These are phyloP conservation scores for Onygenales sp. DNA, from an alignment of 2,329 filamentous ascomycete genomes.

Conservation along the genomic window DNA sequence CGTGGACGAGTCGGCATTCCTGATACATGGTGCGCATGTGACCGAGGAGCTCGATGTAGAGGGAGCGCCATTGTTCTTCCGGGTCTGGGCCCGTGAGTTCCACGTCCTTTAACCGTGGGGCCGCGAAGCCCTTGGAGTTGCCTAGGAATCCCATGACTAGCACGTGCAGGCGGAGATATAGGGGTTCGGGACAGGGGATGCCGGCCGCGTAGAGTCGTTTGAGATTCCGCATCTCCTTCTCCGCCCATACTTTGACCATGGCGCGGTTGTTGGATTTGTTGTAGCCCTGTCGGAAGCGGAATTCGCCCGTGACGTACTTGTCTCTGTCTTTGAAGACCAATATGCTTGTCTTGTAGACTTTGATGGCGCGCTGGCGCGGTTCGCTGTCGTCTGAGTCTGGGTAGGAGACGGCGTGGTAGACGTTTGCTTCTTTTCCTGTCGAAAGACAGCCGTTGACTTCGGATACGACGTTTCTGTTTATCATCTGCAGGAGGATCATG, in stretches of 20 bases:
- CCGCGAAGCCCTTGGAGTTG: constrained; percentile 75
- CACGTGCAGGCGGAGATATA: constrained; percentile 86
- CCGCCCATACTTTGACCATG: constrained; percentile 98
- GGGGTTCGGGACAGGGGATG: constrained; percentile 82
- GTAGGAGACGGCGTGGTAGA: constrained; percentile 75
- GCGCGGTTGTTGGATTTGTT: constrained; percentile 91
- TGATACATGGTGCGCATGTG: constrained; percentile 94
- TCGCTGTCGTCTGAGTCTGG: constrained; percentile 42
- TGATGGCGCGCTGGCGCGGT: constrained; percentile 73
- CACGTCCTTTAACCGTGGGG: constrained; percentile 83
- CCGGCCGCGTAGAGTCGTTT: constrained; percentile 72
- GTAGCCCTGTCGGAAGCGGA: constrained; percentile 80
- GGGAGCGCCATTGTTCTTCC: constrained; percentile 61
- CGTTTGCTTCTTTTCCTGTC: constrained; percentile 96
- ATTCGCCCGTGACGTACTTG: constrained; percentile 90
- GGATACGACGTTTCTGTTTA: constrained; percentile 79
- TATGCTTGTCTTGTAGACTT: constrained; percentile 98
- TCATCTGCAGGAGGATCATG: constrained; percentile 93
- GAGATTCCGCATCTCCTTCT: constrained; percentile 95
- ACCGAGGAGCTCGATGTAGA: constrained; percentile 76
- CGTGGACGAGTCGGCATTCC: constrained; percentile 82
- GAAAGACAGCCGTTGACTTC: constrained; percentile 93
- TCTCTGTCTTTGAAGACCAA: constrained; percentile 96
- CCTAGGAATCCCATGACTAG: constrained; percentile 92
- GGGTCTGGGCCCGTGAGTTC: constrained; percentile 58